A percentile compares a stretch with the other conserved stretches of the same genome.
Conservation (phyloP, 768 basidiomycete genomes). For the Lactarius evosmus region DNA sequence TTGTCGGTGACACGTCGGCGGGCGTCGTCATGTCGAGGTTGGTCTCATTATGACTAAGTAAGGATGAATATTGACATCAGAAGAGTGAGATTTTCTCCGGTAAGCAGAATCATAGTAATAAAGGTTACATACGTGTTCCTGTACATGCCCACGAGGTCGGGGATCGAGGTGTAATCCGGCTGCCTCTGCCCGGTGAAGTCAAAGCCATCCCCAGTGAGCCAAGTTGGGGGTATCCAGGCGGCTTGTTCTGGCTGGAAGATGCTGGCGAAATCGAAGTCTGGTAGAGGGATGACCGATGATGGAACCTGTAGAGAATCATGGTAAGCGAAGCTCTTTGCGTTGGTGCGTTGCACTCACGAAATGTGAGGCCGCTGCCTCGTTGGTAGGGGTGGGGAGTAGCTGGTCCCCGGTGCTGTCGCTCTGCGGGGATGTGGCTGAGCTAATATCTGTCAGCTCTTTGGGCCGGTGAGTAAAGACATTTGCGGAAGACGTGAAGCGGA, state of each 20-base stretch:
- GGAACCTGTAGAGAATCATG: neutral
- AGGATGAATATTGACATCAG: neutral
- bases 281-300: neutral
- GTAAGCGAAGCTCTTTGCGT: neutral
- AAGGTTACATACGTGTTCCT: neutral
- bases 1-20: neutral
- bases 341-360: neutral
- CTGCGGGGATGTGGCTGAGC: neutral
- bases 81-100: neutral
- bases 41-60: neutral
- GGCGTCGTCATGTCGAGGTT: neutral
- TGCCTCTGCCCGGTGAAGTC: neutral
- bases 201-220: neutral
- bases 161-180: neutral
- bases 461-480: neutral
- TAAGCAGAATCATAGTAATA: neutral
- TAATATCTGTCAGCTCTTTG: neutral
- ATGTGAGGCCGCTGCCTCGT: neutral
- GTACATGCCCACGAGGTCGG: neutral
- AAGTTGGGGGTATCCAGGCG: neutral
- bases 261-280: neutral
- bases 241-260: neutral
- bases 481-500: neutral
- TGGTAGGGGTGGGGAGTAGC: neutral
- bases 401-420: neutral